Evolutionary conservation across 495 filamentous ascomycete genomes (phyloP), one percentile per base, ranked within the genome.

Genomic region (Aspergillus ellipticus): DNA sequence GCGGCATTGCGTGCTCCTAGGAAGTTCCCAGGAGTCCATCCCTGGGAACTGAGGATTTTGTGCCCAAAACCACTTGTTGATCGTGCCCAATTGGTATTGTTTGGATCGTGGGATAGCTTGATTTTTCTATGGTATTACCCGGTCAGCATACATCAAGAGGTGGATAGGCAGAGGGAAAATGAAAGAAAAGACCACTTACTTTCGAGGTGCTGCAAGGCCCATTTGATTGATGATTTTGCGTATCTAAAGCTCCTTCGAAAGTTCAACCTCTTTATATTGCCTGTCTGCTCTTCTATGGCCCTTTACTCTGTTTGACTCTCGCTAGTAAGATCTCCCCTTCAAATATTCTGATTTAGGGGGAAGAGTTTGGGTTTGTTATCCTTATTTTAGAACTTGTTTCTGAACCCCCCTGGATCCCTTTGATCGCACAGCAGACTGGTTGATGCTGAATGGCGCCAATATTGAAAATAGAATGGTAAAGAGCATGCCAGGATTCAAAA

Each of bases 11-110:
- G 81, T 8, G 85, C 86, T 24, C 93, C 94, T 24, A 98, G 80
- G 48, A 81, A 86, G 55, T 82, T 76, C 21, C 93, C 93, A 0
- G 93, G 93, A 42, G 82, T 82, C 93, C 93, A 98, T 45, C 93
- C 93, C 63, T 96, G 91, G 1, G 85, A 76, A 51, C 86, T 83
- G 57, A 98, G 84, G 52, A 97, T 89, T 60, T 80, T 85, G 67
- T 96, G 92, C 61, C 93, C 93, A 65, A 90, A 97, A 47, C 83
- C 82, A 43, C 80, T 77, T 57, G 89, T 91, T 61, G 90, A 87
- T 57, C 84, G 85, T 45, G 87, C 82, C 93, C 93, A 98, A 74
- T 82, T 82, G 26, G 89, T 96, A 67, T 97, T 97, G 68, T 96
- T 96, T 13, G 93, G 93, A 74, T 98, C 93, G 63, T 85, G 74